Evolutionary conservation across 2,329 filamentous ascomycete genomes (phyloP).

Genomic region (Didymella segeticola): DNA sequence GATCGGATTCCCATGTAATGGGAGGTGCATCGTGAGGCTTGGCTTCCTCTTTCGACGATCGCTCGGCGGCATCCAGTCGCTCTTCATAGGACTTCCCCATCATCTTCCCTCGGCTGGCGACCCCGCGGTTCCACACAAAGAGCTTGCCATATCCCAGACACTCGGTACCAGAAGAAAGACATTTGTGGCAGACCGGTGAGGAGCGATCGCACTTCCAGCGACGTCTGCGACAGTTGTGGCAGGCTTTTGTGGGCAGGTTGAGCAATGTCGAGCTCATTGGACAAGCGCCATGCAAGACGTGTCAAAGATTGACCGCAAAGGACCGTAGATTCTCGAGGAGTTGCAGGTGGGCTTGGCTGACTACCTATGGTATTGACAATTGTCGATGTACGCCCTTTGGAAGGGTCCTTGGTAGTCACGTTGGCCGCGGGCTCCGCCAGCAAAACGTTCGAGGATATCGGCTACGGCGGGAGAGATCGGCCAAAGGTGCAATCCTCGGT

Average conservation of each 20-base stretch:
- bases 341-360: constrained; percentile 18
- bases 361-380: constrained; percentile 23
- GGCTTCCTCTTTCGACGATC: constrained; percentile 32
- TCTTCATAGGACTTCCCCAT: constrained; percentile 61
- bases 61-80: constrained; percentile 3
- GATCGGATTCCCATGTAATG: constrained; percentile 28
- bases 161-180: constrained; percentile 60
- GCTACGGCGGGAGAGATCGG: constrained; percentile 20
- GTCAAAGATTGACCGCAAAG: constrained; percentile 28
- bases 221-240: constrained; percentile 68
- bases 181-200: constrained; percentile 66
- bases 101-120: constrained; percentile 60
- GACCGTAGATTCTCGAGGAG: constrained; percentile 10
- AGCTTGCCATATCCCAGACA: constrained; percentile 69
- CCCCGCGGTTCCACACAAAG: constrained; percentile 65
- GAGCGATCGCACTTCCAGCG: constrained; percentile 69
- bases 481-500: constrained; percentile 23
- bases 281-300: constrained; percentile 40
- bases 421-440: constrained; percentile 21
- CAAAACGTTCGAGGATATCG: constrained; percentile 6
- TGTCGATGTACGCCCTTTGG: constrained; percentile 19
- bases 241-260: constrained; percentile 52
- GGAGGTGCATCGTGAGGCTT: constrained; percentile 27
- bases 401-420: constrained; percentile 16
- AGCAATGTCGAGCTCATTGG: constrained; percentile 42